A percentile compares a stretch with the other conserved stretches of the same genome.
These are phyloP conservation scores for Batkoa obscura DNA, from an alignment of 371 early-diverging fungal species.

Conservation along the genomic window DNA sequence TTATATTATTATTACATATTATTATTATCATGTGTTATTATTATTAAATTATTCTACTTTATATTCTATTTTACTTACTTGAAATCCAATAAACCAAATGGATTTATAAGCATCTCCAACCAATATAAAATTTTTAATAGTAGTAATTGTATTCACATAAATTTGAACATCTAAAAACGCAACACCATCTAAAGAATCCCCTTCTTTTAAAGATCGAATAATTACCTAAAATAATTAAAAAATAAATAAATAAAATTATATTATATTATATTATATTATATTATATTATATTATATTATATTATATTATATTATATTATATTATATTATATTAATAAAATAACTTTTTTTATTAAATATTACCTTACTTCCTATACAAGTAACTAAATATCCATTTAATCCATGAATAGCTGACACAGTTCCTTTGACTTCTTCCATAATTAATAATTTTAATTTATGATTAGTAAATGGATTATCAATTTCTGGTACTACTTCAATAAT, in stretches of 20 bases:
- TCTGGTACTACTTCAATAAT: constrained; percentile 96
- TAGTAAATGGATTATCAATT: constrained; percentile 83
- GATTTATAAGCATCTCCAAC: constrained; percentile 86
- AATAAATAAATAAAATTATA: too few relatives aligned
- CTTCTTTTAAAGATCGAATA: constrained; percentile 80
- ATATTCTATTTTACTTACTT: too few relatives aligned
- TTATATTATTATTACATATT: constrained; percentile 74
- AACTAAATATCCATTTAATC: constrained; percentile 69
- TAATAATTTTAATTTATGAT: constrained; percentile 76
- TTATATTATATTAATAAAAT: too few relatives aligned
- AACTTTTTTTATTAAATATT: too few relatives aligned
- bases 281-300: too few relatives aligned
- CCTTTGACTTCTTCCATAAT: constrained; percentile 79
- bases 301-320: too few relatives aligned
- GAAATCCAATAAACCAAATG: constrained; percentile 86
- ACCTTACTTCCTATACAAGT: constrained; percentile 87
- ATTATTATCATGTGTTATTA: constrained; percentile 78
- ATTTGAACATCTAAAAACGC: constrained; percentile 93
- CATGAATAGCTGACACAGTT: constrained; percentile 73
- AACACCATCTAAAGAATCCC: constrained; percentile 73
- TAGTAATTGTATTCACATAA: constrained; percentile 61
- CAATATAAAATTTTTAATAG: constrained; percentile 79
- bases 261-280: too few relatives aligned
- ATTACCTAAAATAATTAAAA: too few relatives aligned
- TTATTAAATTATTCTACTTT: too few relatives aligned